Evolutionary conservation across 768 basidiomycete genomes (phyloP).

Genomic region (Solioccasus polychromus): DNA sequence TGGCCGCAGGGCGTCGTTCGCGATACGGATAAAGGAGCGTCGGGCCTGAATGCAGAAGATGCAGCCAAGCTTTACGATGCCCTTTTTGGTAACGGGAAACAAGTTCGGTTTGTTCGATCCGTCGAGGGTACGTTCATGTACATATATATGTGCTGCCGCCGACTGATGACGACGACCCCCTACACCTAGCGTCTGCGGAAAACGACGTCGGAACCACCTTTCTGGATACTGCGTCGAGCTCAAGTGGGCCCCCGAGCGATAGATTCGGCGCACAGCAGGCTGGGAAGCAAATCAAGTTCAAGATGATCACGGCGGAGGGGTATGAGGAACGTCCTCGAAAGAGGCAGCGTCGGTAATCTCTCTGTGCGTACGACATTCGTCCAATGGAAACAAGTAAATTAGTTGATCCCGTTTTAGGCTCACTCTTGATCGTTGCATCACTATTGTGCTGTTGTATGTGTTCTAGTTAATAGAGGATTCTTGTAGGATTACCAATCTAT

Average conservation of each 20-base stretch:
- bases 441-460: too few relatives aligned
- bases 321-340: background rate
- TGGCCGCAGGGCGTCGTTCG: slow-evolving; percentile 7
- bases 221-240: background rate
- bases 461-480: too few relatives aligned
- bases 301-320: background rate
- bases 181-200: background rate
- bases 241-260: background rate
- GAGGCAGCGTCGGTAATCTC: background rate
- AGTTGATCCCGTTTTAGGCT: too few relatives aligned
- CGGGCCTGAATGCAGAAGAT: slow-evolving; percentile 5
- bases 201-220: background rate
- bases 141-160: too few relatives aligned
- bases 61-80: slow-evolving; percentile 5
- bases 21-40: slow-evolving; percentile 5
- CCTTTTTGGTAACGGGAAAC: slow-evolving; percentile 1
- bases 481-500: too few relatives aligned
- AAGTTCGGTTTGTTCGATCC: slow-evolving; percentile 1
- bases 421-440: too few relatives aligned
- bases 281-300: background rate
- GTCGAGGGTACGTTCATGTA: background rate
- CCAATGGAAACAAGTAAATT: background rate
- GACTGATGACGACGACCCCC: background rate
- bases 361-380: background rate
- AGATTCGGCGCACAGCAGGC: background rate